Evolutionary conservation across 106 monocot species (phyloP), one percentile per base, ranked within the genome.

Genomic region (Iris macrosiphon): DNA sequence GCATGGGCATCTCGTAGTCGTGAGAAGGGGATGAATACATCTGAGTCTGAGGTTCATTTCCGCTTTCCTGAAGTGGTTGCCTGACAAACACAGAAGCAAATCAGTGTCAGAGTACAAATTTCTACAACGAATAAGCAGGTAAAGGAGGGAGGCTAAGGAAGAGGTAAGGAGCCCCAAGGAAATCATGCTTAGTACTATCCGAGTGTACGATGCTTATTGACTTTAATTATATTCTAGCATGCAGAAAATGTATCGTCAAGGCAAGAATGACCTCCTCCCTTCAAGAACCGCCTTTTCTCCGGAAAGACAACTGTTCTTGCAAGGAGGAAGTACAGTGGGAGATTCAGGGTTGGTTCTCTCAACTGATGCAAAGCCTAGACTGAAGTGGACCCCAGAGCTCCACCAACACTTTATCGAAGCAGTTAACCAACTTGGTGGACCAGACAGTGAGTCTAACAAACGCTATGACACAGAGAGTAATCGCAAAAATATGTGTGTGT

Each of bases 291-390:
- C 70, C 8, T 75, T 74, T 54, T 50, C 66, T 35, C 26, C 62
- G 54, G 80, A 83, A 20, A 74, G 71, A 56, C 70, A 77, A 34
- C 26, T 80, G 57, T 77, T 84, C 57, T 23, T 66, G 24, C 45
- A 63, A 59, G 58, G 73, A 28, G 60, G 60, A 51, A 70, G 64
- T 56, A 29, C 28, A 18, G 40, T 64, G 29, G 71, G 67, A 48
- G 69, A 84, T 42, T 62, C 71, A 16, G 89, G 89, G 17, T 60
- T 90, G 24, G 81, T 90, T 52, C 89, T 90, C 62, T 90, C 84
- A 7, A 90, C 84, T 18, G 89, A 90, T 12, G 22, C 57, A 24
- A 59, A 59, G 59, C 20, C 59, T 10, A 59, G 59, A 29, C 35
- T 59, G 40, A 40, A 38, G 19, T 59, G 59, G 59, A 59, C 59